Base-by-base conservation (phyloP, 331 rosid species). In the Pyracantha coccinea region DNA sequence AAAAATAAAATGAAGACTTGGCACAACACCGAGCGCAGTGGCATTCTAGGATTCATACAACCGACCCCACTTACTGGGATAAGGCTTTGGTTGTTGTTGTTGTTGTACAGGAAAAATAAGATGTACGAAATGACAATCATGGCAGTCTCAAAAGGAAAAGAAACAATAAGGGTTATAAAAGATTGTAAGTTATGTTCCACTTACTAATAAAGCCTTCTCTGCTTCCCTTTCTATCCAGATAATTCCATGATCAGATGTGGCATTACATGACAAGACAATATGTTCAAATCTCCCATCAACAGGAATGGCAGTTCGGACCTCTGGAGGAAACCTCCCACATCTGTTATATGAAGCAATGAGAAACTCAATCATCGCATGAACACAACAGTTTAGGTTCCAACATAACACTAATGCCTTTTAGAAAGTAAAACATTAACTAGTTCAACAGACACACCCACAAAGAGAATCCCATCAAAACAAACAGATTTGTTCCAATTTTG, bases 211-310 rank as follows among this genome's bases (percentile, higher is more conserved):
- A 53, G 97, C 97, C 85, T 88, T 94, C 78, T 88, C 89, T 60
- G 95, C 95, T 78, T 94, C 98, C 80, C 90, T 86, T 66, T 87
- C 97, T 60, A 94, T 94, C 96, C 98, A 94, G 68, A 94, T 33
- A 76, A 94, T 88, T 75, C 66, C 98, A 67, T 94, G 98, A 82
- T 94, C 98, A 7, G 97, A 57, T 14, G 96, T 90, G 65, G 97
- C 84, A 79, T 91, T 86, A 72, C 97, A 91, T 12, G 97, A 91
- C 88, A 94, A 82, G 79, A 94, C 98, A 54, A 94, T 94, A 86
- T 91, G 99, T 86, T 94, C 99, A 83, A 94, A 94, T 86, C 99
- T 90, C 81, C 96, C 99, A n/a, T 94, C 99, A 72, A 94, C 99
- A 19, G 99, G 99, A 88, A 94, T 92, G 60, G 96, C 99, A 17